Percentiles rank a stretch among this genome's conserved stretches.
Evolutionary conservation across 192 early-diverging fungal species (phyloP).

Genomic region (Linnemannia zychae): DNA sequence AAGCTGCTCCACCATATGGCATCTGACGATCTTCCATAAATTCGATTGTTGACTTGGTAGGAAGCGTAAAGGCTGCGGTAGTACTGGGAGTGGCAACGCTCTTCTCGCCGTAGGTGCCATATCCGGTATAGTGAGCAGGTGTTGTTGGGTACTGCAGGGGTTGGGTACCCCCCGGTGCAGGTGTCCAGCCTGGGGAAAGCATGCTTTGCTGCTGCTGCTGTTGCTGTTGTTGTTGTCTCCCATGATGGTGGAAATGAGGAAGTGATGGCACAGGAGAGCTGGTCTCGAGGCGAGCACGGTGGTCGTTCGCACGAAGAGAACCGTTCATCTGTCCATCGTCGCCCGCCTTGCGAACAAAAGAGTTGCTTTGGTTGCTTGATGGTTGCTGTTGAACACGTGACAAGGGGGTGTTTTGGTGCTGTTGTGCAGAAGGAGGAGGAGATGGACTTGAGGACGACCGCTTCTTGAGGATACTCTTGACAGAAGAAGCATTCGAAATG

Average conservation of each 20-base stretch:
- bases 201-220: not conserved
- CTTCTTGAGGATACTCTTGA: conserved; percentile 37
- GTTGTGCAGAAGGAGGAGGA: not conserved
- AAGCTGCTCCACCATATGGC: conserved; percentile 15
- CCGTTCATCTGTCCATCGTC: not conserved
- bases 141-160: not conserved
- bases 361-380: not conserved
- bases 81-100: not conserved
- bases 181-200: not conserved
- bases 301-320: not conserved
- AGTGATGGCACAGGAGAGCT: conserved; percentile 2
- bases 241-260: not conserved
- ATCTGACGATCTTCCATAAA: not conserved
- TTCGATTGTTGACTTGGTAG: not conserved
- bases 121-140: not conserved
- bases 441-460: not conserved
- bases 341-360: conserved; percentile 8
- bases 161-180: not conserved
- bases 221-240: not conserved
- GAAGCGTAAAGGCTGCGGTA: not conserved
- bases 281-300: conserved; percentile 18
- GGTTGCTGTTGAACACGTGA: not conserved
- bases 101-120: not conserved
- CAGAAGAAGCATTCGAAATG: not conserved
- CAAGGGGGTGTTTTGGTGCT: not conserved